Base-by-base conservation (phyloP, 805 yeast genomes). In the Pichia cephalocereana region DNA sequence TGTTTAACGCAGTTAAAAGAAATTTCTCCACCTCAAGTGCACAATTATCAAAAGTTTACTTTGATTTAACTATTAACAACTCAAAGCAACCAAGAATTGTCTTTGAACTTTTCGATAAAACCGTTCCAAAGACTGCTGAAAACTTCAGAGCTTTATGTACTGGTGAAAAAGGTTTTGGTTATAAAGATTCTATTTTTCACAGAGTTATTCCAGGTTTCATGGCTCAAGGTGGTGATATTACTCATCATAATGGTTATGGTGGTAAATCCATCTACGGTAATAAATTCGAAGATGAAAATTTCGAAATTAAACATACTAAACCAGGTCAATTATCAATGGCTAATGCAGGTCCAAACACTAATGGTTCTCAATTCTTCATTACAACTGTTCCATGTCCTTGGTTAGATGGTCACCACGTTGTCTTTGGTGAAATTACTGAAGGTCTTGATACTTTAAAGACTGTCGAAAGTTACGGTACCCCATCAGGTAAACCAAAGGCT, bases 341-440 rank as follows among this genome's bases (percentile, higher is more conserved):
- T 68, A 91, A 91, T 68, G 95, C 97, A 55, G 97, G 97, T 60
- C 96, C 95, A 70, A 86, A 88, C 82, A 87, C 97, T 74, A 91
- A 91, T 74, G 97, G 97, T 50, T 89, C 96, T 48, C 98, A 90
- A 74, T 90, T 90, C 73, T 90, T 91, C 79, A 84, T 88, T 74
- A 88, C 96, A 69, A 88, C 96, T 50, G 90, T 86, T 47, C 75
- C 83, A 57, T 75, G 83, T 62, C 84, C 93, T 52, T 86, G 93
- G 91, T 78, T 90, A 69, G 95, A 89, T 64, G 96, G 96, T 54
- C 82, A 83, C 72, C 95, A 89, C 77, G 96, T 87, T 64, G 96
- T 90, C 52, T 90, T 90, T 63, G 97, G 97, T 63, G 95, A 89
- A 73, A 88, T 88, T 54, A 65, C 75, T 54, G 95, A 85, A 52